phyloP scores from a whole-genome alignment of 2,329 filamentous ascomycete genomes.

The Diatrype stigma region DNA sequence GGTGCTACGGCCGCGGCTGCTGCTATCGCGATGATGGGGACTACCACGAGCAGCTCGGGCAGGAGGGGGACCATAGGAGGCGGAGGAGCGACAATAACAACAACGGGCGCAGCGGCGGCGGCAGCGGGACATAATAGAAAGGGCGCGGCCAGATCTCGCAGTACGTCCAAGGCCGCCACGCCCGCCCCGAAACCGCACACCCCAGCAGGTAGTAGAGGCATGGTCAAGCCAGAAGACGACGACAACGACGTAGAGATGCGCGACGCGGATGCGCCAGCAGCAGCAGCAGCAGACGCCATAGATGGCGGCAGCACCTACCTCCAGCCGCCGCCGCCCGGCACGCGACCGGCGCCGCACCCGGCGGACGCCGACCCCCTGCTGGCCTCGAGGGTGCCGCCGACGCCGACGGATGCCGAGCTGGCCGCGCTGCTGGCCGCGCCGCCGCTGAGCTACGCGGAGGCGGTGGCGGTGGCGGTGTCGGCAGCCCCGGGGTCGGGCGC shows the following conservation, averaged over 20 bases:
- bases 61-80: conserved; percentile 11
- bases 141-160: not conserved
- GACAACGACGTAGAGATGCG: conserved; percentile 35
- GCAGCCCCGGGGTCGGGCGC: conserved; percentile 34
- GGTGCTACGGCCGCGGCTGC: conserved; percentile 24
- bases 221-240: conserved; percentile 16
- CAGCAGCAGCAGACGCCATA: not conserved
- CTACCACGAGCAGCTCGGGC: conserved; percentile 8
- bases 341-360: conserved; percentile 37
- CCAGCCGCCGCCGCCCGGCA: conserved; percentile 32
- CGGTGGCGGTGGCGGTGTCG: conserved; percentile 44
- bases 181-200: conserved; percentile 6
- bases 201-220: too few relatives aligned
- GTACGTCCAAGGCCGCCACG: not conserved
- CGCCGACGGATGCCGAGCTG: conserved; percentile 59
- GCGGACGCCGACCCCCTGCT: conserved; percentile 57
- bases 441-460: conserved; percentile 65
- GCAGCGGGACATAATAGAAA: not conserved
- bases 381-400: conserved; percentile 50
- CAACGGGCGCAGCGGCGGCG: conserved; percentile 5
- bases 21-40: conserved; percentile 20
- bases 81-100: not conserved
- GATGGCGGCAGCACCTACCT: not conserved
- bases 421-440: conserved; percentile 59
- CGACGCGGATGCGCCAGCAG: conserved; percentile 26